A percentile compares a stretch with the other conserved stretches of the same genome.
Evolutionary conservation across 306 rosid species (phyloP).

Genomic region (Castanospermum australe): DNA sequence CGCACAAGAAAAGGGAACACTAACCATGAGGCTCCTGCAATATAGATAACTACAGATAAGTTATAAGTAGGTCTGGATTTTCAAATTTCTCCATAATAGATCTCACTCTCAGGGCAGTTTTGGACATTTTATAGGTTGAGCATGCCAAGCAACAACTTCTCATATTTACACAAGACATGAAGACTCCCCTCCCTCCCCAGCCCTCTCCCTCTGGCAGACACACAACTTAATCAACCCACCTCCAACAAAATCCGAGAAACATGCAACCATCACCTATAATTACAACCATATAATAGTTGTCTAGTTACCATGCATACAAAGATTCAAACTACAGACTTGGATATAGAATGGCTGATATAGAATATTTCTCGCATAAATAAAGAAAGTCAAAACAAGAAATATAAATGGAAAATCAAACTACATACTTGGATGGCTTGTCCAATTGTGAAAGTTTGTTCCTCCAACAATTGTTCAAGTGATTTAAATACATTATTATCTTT

Average conservation of each 20-base stretch:
- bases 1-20: neutral
- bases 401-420: conserved; percentile 37
- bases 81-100: neutral
- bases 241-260: neutral
- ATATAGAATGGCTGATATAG: neutral
- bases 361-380: conserved; percentile 6
- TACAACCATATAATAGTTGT: neutral
- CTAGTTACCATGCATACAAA: neutral
- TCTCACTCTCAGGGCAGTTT: neutral
- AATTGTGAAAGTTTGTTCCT: conserved; percentile 39
- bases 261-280: conserved; percentile 4
- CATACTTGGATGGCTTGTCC: conserved; percentile 60
- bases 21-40: neutral
- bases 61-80: neutral
- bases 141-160: neutral
- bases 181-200: neutral
- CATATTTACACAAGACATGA: neutral
- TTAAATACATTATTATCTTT: conserved; percentile 72
- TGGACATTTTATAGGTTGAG: neutral
- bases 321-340: conserved; percentile 7
- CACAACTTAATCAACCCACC: neutral
- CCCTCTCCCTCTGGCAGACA: neutral
- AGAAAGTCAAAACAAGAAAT: conserved; percentile 14
- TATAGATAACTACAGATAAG: neutral
- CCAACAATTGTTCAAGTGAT: conserved; percentile 60